Evolutionary conservation across 345 rosid genomes (phyloP).

Genomic region (Lumnitzera racemosa): DNA sequence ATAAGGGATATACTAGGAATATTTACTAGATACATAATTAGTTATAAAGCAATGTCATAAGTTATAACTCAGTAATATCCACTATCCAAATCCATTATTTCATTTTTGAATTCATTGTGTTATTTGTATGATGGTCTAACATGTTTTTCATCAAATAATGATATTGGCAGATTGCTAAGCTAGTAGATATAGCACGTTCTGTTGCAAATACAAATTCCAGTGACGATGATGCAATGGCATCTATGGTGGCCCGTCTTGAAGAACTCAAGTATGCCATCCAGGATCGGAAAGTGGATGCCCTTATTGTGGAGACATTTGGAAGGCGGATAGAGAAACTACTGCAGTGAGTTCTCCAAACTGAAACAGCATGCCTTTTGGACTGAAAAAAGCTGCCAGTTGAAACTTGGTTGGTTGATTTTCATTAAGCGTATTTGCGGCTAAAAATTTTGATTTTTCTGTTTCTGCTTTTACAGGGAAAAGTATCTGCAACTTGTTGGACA

Average conservation of each 20-base stretch:
- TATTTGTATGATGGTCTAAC: background rate
- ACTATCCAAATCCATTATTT: too few relatives aligned
- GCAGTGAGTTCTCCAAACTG: slow-evolving; percentile 43
- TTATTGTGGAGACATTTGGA: slow-evolving; percentile 95
- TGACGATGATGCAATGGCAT: slow-evolving; percentile 63
- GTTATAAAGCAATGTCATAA: background rate
- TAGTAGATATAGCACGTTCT: slow-evolving; percentile 65
- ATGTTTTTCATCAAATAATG: background rate
- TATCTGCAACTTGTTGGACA: slow-evolving; percentile 67
- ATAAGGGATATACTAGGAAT: too few relatives aligned
- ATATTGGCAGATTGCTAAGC: slow-evolving; percentile 60
- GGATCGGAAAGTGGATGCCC: slow-evolving; percentile 93
- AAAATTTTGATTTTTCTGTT: background rate
- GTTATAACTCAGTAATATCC: background rate
- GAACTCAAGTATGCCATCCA: slow-evolving; percentile 85
- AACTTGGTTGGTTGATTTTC: background rate
- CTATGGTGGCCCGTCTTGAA: slow-evolving; percentile 68
- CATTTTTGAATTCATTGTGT: background rate
- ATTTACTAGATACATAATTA: background rate
- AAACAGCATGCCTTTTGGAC: background rate
- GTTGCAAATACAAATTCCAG: slow-evolving; percentile 62
- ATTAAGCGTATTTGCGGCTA: too few relatives aligned
- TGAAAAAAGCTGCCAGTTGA: background rate
- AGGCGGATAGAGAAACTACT: slow-evolving; percentile 88
- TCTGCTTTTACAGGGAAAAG: slow-evolving; percentile 61